phyloP scores from a whole-genome alignment of 768 basidiomycete species.

The Suillus tomentosus region DNA sequence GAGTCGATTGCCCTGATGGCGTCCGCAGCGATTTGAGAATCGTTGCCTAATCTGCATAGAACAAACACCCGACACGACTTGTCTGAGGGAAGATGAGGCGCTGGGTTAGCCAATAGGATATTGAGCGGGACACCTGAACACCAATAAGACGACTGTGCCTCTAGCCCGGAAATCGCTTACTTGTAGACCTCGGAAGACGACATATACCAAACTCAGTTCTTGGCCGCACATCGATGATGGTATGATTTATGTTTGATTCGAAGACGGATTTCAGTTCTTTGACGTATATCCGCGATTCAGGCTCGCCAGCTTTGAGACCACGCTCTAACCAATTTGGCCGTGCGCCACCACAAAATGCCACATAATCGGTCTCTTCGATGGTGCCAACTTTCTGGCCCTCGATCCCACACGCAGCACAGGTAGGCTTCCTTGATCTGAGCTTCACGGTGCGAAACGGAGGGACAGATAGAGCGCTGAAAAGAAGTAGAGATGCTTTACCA shows the following conservation, averaged over 20 bases:
- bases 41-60: constrained; percentile 89
- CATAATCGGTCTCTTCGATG: constrained; percentile 71
- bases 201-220: constrained; percentile 86
- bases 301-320: constrained; percentile 48
- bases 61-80: constrained; percentile 45
- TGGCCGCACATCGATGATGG: constrained; percentile 80
- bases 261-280: constrained; percentile 53
- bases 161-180: constrained; percentile 44
- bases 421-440: constrained; percentile 67
- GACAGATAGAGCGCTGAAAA: constrained; percentile 70
- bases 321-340: constrained; percentile 63
- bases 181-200: constrained; percentile 68
- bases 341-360: constrained; percentile 82
- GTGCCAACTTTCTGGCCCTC: constrained; percentile 43
- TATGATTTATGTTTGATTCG: constrained; percentile 28
- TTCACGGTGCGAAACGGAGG: constrained; percentile 84
- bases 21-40: constrained; percentile 85
- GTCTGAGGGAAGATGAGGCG: constrained; percentile 37
- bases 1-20: constrained; percentile 30
- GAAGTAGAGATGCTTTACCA: constrained; percentile 59
- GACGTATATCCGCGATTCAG: constrained; percentile 42
- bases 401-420: constrained; percentile 76
- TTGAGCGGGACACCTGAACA: constrained; percentile 71
- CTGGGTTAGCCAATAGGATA: constrained; percentile 62
- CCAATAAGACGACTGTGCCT: constrained; percentile 9